Evolutionary conservation across 495 filamentous ascomycete genomes (phyloP), one percentile per base, ranked within the genome.

Genomic region (Neurospora sp.): DNA sequence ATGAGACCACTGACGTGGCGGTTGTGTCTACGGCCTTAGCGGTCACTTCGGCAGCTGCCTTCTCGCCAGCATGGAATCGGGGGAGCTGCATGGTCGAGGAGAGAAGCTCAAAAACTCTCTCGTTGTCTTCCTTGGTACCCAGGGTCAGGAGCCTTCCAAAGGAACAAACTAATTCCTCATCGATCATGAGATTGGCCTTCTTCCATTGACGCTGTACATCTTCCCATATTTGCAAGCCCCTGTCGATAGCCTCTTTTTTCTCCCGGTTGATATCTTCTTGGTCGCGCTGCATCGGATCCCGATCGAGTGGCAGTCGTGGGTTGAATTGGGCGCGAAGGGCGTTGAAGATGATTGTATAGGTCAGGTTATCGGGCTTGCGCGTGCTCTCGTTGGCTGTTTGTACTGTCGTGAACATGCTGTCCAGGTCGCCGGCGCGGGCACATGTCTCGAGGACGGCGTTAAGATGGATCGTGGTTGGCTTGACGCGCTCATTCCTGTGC

Each of bases 361-460:
- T 97, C 20, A 84, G 73, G 27, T 83, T 82, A 74, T 95, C 88
- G 3, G 96, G 90, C 4, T 89, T 83, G 35, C 84, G 85, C 0
- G 83, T 76, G 3, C 89, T 88, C 9, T 85, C 81, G 70, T 89
- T 86, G 3, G 92, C 89, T 1, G 96, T 84, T 14, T 88, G 85
- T 14, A 88, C 88, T 73, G 97, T 85, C 39, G 84, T 85, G 85
- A 93, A 95, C 68, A 98, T 75, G 2, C 88, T 86, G 65, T 97
- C 93, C 80, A 94, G 82, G 76, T 97, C 89, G 1, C 81, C 76
- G 9, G 91, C 88, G 31, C 87, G 84, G 37, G 88, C 86, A 77
- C 94, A 98, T 4, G 94, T 91, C 59, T 91, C 89, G 16, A 99
- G 84, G 71, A 94, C 88, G 8, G 94, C 93, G 79, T 99, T 98